These are phyloP conservation scores for Smithsoniella earleae DNA, from an alignment of 163 green algal genomes.

Conservation along the genomic window DNA sequence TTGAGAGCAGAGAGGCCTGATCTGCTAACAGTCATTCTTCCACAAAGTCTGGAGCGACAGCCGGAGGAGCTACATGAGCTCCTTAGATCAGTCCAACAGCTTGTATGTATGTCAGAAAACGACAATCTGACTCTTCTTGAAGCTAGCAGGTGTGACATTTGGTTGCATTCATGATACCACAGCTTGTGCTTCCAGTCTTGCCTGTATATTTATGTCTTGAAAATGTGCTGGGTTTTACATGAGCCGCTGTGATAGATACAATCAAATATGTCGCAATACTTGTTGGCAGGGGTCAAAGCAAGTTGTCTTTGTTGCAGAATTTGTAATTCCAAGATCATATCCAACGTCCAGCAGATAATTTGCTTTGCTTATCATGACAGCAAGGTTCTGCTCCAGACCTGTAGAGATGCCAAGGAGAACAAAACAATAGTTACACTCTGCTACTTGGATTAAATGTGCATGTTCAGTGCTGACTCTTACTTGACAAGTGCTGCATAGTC, in stretches of 20 bases:
- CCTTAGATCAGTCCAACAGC: slow-evolving; percentile 37
- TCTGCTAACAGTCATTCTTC: slow-evolving; percentile 91
- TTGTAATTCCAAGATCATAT: slow-evolving; percentile 92
- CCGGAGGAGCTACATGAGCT: slow-evolving; percentile 86
- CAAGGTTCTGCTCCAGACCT: slow-evolving; percentile 78
- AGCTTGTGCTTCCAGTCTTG: too few relatives aligned
- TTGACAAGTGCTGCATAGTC: too few relatives aligned
- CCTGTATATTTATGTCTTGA: neutral
- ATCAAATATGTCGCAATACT: too few relatives aligned
- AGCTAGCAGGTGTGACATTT: slow-evolving; percentile 60
- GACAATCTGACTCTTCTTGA: slow-evolving; percentile 78
- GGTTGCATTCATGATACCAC: neutral
- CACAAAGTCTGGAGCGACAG: slow-evolving; percentile 63
- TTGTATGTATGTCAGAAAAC: slow-evolving; percentile 73
- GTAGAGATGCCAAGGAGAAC: slow-evolving; percentile 68
- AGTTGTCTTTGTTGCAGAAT: slow-evolving; percentile 49
- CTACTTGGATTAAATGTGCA: slow-evolving; percentile 82
- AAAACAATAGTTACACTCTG: slow-evolving; percentile 92
- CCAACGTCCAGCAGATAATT: slow-evolving; percentile 86
- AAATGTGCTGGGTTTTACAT: too few relatives aligned
- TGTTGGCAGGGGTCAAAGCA: too few relatives aligned
- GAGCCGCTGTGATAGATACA: neutral
- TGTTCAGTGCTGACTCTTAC: too few relatives aligned
- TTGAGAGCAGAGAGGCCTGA: slow-evolving; percentile 81
- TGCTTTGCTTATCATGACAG: slow-evolving; percentile 97